phyloP scores from a whole-genome alignment of 2,329 filamentous ascomycete species.

The Neodidymelliopsis sp. region DNA sequence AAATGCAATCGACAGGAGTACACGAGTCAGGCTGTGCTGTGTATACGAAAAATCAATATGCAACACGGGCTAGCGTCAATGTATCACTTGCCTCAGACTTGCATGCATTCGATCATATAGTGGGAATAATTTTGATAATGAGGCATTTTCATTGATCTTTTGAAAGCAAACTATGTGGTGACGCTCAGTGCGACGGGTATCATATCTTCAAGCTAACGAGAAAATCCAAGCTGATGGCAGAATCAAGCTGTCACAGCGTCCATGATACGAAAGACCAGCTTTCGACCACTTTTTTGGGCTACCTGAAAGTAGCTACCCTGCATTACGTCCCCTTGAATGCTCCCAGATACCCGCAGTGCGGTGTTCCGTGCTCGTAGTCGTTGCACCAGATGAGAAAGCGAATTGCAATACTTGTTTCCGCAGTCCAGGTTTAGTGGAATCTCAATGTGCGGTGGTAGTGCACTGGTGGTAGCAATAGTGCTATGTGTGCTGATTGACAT shows the following conservation, averaged over 20 bases:
- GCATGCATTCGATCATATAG: neutral
- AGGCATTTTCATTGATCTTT: neutral
- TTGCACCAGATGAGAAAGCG: neutral
- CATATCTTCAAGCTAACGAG: conserved; percentile 8
- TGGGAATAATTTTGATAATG: neutral
- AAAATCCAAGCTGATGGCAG: conserved; percentile 1
- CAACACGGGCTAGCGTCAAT: neutral
- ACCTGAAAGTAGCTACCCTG: neutral
- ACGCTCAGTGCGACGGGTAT: conserved; percentile 14
- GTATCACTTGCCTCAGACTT: neutral
- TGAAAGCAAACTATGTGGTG: neutral
- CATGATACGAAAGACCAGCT: conserved; percentile 11
- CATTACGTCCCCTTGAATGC: neutral
- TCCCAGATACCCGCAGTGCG: neutral
- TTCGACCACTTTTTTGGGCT: conserved; percentile 2
- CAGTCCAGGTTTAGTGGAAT: neutral
- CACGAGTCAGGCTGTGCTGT: conserved; percentile 4
- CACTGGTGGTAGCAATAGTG: conserved; percentile 13
- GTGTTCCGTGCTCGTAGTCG: neutral
- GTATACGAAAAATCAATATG: neutral
- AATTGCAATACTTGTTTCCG: neutral
- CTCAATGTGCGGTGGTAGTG: neutral
- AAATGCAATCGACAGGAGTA: neutral
- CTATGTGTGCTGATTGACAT: conserved; percentile 6
- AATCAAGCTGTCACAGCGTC: conserved; percentile 1